Evolutionary conservation across 371 early-diverging fungal species (phyloP).

Genomic region (Mucor lusitanicus): DNA sequence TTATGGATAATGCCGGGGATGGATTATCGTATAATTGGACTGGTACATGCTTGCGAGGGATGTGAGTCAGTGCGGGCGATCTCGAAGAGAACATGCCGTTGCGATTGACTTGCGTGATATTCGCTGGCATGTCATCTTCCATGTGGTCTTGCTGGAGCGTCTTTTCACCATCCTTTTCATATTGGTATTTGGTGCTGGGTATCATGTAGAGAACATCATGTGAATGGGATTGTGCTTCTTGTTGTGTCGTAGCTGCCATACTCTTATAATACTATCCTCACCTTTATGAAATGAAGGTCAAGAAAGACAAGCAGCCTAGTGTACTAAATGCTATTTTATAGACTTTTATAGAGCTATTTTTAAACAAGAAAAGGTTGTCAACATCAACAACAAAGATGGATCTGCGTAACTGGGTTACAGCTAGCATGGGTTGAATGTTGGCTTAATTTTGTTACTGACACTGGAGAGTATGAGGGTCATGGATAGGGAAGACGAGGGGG

Average conservation of each 20-base stretch:
- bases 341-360: neutral
- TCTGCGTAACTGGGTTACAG: neutral
- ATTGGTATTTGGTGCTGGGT: slow-evolving; percentile 6
- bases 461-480: slow-evolving; percentile 18
- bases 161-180: slow-evolving; percentile 4
- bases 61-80: neutral
- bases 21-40: neutral
- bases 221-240: neutral
- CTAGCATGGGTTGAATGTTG: neutral
- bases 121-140: neutral
- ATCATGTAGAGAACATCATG: slow-evolving; percentile 1
- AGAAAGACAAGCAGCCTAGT: neutral
- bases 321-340: neutral
- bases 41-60: neutral
- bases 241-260: neutral
- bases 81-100: neutral
- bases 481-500: slow-evolving; percentile 7
- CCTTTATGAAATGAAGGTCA: neutral
- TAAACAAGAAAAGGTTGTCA: neutral
- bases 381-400: neutral
- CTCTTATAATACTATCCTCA: neutral
- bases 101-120: neutral
- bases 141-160: neutral
- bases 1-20: neutral
- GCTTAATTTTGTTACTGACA: slow-evolving; percentile 1